Conservation (phyloP, 202 grass and related monocot genomes). For the Saccharum hybrid region DNA sequence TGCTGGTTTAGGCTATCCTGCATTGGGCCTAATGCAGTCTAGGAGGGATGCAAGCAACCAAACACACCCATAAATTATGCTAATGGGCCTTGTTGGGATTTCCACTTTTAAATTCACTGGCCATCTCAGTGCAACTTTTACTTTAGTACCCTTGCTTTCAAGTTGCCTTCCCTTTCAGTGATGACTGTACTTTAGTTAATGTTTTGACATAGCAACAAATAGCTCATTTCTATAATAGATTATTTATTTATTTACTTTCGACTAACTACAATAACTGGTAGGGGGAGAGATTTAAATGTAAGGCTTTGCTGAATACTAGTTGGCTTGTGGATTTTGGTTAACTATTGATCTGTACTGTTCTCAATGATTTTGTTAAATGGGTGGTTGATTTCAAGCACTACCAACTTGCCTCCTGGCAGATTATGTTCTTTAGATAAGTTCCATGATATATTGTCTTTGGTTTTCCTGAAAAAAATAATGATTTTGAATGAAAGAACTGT, state of each 20-base stretch:
- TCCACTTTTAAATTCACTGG: background rate
- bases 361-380: slow-evolving; percentile 4
- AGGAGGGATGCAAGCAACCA: background rate
- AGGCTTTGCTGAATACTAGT: slow-evolving; percentile 26
- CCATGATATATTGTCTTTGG: background rate
- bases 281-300: background rate
- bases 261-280: background rate
- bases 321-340: background rate
- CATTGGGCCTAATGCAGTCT: background rate
- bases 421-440: slow-evolving; percentile 21
- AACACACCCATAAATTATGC: background rate
- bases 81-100: too few relatives aligned
- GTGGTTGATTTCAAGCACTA: background rate
- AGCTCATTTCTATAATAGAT: background rate
- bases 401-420: background rate
- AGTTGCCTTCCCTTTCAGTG: background rate
- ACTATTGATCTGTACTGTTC: background rate
- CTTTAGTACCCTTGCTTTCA: background rate
- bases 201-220: too few relatives aligned
- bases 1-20: background rate
- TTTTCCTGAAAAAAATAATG: background rate
- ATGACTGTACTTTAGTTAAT: background rate
- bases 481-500: background rate
- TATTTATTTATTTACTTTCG: background rate
- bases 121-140: background rate